Evolutionary conservation across 2,329 filamentous ascomycete species (phyloP).

Genomic region (Xylariaceae sp.): DNA sequence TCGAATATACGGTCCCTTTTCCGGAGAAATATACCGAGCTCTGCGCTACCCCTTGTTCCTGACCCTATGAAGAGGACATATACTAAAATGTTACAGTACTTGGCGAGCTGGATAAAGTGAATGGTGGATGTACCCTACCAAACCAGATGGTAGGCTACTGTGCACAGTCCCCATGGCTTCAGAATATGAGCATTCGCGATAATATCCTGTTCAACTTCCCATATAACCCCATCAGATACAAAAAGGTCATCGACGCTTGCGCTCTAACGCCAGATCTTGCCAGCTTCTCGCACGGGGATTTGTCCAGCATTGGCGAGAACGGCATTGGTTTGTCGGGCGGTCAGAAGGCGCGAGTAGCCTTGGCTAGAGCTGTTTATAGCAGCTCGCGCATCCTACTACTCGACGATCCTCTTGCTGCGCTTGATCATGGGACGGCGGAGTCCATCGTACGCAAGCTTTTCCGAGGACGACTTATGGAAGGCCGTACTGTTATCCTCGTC

Average conservation of each 20-base stretch:
- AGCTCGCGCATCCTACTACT: constrained; percentile 52
- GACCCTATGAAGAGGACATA: background rate
- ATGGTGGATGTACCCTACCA: constrained; percentile 44
- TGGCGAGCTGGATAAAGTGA: constrained; percentile 61
- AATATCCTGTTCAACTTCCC: constrained; percentile 59
- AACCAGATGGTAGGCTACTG: constrained; percentile 50
- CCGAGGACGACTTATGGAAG: constrained; percentile 53
- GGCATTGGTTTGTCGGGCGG: constrained; percentile 59
- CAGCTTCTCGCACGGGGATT: constrained; percentile 52
- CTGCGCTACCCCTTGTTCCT: background rate
- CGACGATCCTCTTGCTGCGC: constrained; percentile 58
- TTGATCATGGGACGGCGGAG: constrained; percentile 58
- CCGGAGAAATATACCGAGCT: background rate
- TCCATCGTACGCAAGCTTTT: constrained; percentile 58
- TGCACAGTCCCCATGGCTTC: constrained; percentile 59
- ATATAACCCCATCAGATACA: constrained; percentile 52
- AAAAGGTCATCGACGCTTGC: constrained; percentile 56
- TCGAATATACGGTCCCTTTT: background rate
- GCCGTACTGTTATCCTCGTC: constrained; percentile 69
- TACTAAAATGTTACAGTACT: constrained; percentile 34
- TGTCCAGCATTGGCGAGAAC: constrained; percentile 56
- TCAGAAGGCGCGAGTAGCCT: constrained; percentile 56
- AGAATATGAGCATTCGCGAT: constrained; percentile 60
- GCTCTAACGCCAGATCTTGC: constrained; percentile 52
- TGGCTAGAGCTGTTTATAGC: constrained; percentile 60